Conservation (phyloP, 768 basidiomycete species). For the Podaxis carcinomalis region DNA sequence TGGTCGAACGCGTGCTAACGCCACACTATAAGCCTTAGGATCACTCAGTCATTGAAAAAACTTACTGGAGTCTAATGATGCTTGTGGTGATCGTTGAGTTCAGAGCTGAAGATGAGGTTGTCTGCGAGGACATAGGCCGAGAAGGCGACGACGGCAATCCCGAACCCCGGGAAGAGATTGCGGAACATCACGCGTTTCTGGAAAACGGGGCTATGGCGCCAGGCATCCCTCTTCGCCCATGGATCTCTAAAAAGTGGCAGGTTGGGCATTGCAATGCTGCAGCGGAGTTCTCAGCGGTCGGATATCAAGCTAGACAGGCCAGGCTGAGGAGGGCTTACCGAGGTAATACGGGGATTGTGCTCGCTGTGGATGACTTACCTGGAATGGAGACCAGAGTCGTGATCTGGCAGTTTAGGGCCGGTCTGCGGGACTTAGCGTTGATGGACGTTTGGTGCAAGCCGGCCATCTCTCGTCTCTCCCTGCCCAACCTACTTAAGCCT, state of each 20-base stretch:
- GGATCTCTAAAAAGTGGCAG: constrained; percentile 85
- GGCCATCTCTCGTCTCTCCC: constrained; percentile 24
- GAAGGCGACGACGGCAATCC: constrained; percentile 89
- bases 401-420: constrained; percentile 55
- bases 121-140: constrained; percentile 86
- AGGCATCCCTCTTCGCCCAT: constrained; percentile 91
- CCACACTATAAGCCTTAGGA: background rate
- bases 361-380: constrained; percentile 7
- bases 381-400: constrained; percentile 20
- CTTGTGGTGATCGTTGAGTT: constrained; percentile 19
- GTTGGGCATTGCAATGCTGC: constrained; percentile 44
- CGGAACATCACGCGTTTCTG: constrained; percentile 82
- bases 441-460: constrained; percentile 21
- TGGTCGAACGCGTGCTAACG: background rate
- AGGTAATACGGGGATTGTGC: constrained; percentile 3
- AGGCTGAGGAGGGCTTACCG: constrained; percentile 4
- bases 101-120: constrained; percentile 47
- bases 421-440: constrained; percentile 39
- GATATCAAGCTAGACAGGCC: constrained; percentile 11
- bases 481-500: constrained; percentile 18
- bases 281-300: constrained; percentile 11
- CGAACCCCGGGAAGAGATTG: constrained; percentile 92
- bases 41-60: background rate
- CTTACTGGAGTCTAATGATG: constrained; percentile 20
- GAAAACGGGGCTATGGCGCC: constrained; percentile 90